These are phyloP conservation scores for Herpetospermum pedunculosum DNA, from an alignment of 306 rosid species.

Conservation along the genomic window DNA sequence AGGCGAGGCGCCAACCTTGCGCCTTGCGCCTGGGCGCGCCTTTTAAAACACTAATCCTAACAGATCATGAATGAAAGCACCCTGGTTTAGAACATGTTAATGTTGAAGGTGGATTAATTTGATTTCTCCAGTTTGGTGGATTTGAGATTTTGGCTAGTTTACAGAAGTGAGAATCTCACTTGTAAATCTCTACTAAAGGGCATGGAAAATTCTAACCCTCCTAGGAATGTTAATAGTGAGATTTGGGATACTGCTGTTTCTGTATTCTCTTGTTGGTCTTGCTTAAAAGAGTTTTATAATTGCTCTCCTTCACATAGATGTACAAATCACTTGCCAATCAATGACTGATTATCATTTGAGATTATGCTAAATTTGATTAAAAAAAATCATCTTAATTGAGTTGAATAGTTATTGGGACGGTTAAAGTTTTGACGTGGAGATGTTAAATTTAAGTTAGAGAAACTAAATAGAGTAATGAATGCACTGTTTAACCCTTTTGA, in stretches of 20 bases:
- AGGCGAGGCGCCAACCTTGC: too few relatives aligned
- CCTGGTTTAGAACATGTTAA: too few relatives aligned
- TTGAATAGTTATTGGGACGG: background rate
- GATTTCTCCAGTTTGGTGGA: background rate
- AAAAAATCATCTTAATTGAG: background rate
- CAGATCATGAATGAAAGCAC: too few relatives aligned
- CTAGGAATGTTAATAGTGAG: background rate
- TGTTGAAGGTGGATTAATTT: background rate
- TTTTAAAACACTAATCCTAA: too few relatives aligned
- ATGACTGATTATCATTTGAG: background rate
- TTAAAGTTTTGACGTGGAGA: background rate
- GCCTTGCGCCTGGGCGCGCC: too few relatives aligned
- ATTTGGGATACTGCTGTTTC: background rate
- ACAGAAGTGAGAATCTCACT: background rate
- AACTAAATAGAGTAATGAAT: background rate
- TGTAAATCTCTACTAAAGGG: background rate
- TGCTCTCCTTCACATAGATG: background rate
- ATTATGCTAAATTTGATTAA: background rate
- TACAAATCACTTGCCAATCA: background rate
- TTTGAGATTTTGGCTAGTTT: background rate
- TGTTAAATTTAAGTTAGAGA: background rate
- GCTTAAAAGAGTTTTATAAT: background rate
- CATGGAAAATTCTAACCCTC: background rate
- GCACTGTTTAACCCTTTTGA: background rate
- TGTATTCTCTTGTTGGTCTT: background rate